Evolutionary conservation across 139 green algal species (phyloP).

Genomic region (Zygnema circumcarinatum): DNA sequence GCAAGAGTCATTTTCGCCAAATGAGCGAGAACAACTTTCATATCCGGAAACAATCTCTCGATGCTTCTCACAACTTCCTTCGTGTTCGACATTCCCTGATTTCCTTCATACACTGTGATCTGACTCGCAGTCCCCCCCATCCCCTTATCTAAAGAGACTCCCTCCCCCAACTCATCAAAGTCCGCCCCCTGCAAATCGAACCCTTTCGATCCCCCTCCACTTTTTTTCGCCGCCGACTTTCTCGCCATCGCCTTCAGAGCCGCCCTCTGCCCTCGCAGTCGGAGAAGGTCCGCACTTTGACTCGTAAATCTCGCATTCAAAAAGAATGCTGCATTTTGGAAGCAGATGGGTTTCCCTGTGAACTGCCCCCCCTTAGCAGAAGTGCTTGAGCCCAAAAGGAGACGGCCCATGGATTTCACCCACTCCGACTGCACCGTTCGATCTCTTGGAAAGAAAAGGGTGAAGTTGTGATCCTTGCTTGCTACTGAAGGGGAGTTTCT

Average conservation of each 20-base stretch:
- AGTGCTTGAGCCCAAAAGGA: slow-evolving; percentile 12
- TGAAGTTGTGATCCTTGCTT: neutral
- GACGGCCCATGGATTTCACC: neutral
- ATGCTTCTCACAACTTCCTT: neutral
- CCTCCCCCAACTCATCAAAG: neutral
- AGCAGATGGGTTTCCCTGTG: slow-evolving; percentile 25
- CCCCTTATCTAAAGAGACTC: neutral
- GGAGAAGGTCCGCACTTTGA: slow-evolving; percentile 2
- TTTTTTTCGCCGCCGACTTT: neutral
- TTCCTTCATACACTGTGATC: slow-evolving; percentile 8
- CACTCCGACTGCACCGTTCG: slow-evolving; percentile 17
- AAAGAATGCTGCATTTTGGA: slow-evolving; percentile 33
- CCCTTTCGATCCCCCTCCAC: slow-evolving; percentile 5
- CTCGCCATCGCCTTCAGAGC: neutral
- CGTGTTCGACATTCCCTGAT: slow-evolving; percentile 24
- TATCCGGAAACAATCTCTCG: slow-evolving; percentile 12
- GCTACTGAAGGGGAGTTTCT: too few species aligned
- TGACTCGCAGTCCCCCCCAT: neutral
- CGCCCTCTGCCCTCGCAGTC: neutral
- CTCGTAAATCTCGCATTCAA: slow-evolving; percentile 13
- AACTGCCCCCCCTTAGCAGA: neutral
- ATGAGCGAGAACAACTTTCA: neutral
- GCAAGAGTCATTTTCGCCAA: neutral
- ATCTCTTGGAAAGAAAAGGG: slow-evolving; percentile 33
- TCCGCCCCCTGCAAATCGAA: neutral